Percentiles rank a stretch among this genome's conserved stretches.
phyloP scores from a whole-genome alignment of 2,329 filamentous ascomycete genomes.

The Clonostachys chloroleuca region DNA sequence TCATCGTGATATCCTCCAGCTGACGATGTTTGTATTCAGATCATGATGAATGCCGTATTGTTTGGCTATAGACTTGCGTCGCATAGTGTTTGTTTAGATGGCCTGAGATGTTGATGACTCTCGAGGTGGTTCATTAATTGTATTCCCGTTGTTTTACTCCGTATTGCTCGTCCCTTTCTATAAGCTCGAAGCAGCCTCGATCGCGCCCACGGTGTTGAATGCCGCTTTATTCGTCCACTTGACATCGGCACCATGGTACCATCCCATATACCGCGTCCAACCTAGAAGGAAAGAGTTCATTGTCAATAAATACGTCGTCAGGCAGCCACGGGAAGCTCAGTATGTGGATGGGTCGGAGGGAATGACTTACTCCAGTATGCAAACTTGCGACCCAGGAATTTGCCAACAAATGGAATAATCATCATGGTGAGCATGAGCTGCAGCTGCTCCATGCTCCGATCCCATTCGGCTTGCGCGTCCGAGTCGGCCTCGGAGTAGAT shows the following conservation, averaged over 20 bases:
- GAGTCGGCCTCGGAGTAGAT: slow-evolving; percentile 57
- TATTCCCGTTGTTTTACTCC: no score
- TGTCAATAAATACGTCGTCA: no score
- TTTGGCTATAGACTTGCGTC: background rate
- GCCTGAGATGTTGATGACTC: no score
- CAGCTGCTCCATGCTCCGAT: slow-evolving; percentile 87
- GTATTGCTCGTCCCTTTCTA: slow-evolving; percentile 14
- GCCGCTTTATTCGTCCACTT: slow-evolving; percentile 55
- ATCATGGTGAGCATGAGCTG: slow-evolving; percentile 94
- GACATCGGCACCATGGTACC: slow-evolving; percentile 80
- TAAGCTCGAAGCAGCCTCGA: slow-evolving; percentile 55
- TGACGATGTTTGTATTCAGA: background rate
- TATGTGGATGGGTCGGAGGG: background rate
- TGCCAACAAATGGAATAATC: slow-evolving; percentile 86
- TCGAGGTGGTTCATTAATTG: background rate
- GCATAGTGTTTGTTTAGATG: background rate
- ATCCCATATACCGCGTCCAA: slow-evolving; percentile 92
- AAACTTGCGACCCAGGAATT: slow-evolving; percentile 91
- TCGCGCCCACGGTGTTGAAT: slow-evolving; percentile 59
- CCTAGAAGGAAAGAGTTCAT: slow-evolving; percentile 42
- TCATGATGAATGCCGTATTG: background rate
- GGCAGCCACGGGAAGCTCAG: no score
- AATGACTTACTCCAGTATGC: slow-evolving; percentile 82
- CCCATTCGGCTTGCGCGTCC: slow-evolving; percentile 93
- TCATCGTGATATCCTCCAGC: no score